Conservation (phyloP, 225 moss, liverwort and hornwort genomes). For the Physcomitrium patens region DNA sequence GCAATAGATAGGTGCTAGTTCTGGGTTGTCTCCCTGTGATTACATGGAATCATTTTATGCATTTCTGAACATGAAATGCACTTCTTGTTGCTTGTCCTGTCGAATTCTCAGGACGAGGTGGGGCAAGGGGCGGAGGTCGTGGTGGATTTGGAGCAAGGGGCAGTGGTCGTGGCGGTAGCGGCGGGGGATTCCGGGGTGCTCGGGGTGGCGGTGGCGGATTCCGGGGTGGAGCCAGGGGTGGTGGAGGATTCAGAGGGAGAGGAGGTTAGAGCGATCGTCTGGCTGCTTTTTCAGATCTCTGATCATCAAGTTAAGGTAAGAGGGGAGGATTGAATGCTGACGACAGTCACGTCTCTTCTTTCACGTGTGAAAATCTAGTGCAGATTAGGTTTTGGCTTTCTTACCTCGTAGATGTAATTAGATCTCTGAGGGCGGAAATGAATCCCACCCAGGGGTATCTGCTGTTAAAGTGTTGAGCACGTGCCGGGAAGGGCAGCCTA, state of each 20-base stretch:
- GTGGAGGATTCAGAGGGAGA: constrained; percentile 80
- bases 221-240: constrained; percentile 65
- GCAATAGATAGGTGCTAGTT: background rate
- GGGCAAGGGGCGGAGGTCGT: constrained; percentile 56
- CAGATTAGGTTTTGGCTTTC: constrained; percentile 18
- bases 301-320: constrained; percentile 13
- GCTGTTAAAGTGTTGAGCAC: background rate
- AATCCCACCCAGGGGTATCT: constrained; percentile 13
- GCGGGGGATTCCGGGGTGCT: constrained; percentile 66
- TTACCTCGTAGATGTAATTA: background rate
- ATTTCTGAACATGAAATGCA: background rate
- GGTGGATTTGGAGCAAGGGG: constrained; percentile 36
- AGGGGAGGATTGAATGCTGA: constrained; percentile 14
- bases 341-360: background rate
- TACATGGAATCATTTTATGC: background rate
- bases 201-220: constrained; percentile 78
- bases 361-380: constrained; percentile 19
- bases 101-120: constrained; percentile 54
- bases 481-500: background rate
- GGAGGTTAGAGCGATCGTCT: constrained; percentile 42
- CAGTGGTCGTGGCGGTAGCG: constrained; percentile 54
- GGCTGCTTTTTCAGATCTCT: constrained; percentile 23
- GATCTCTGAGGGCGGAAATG: constrained; percentile 14
- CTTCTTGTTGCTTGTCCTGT: background rate
- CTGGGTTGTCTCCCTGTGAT: background rate